Evolutionary conservation across 192 early-diverging fungal species (phyloP).

Genomic region (Phycomyces blakesleeanus): DNA sequence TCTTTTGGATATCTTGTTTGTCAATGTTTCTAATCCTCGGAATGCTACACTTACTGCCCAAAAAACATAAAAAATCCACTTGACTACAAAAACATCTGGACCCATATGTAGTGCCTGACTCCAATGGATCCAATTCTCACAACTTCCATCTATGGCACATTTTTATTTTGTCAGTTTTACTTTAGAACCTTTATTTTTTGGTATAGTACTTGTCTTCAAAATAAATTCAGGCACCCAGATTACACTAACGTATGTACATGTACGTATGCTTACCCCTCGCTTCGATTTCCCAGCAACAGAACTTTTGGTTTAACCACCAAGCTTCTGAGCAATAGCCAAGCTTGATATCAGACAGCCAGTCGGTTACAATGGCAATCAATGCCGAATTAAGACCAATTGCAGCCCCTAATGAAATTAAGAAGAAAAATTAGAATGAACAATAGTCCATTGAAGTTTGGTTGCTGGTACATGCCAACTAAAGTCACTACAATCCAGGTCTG

Average conservation of each 20-base stretch:
- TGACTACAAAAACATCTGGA: constrained; percentile 52
- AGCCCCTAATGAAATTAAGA: constrained; percentile 29
- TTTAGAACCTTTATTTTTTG: too few relatives aligned
- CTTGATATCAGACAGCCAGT: constrained; percentile 89
- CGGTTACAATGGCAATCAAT: constrained; percentile 84
- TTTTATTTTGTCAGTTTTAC: too few relatives aligned
- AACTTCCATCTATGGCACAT: constrained; percentile 49
- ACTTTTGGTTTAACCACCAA: constrained; percentile 90
- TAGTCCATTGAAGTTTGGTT: neutral
- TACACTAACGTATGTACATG: too few relatives aligned
- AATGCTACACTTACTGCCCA: constrained; percentile 49
- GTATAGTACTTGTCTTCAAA: too few relatives aligned
- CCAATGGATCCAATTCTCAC: constrained; percentile 74
- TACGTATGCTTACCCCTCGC: constrained; percentile 55
- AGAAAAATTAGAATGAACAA: neutral
- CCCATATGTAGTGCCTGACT: constrained; percentile 52
- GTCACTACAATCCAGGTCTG: constrained; percentile 86
- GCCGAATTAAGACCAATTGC: constrained; percentile 82
- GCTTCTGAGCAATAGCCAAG: constrained; percentile 75
- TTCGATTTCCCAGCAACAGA: constrained; percentile 86
- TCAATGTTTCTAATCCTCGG: neutral
- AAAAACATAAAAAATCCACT: constrained; percentile 76
- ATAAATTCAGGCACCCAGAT: too few relatives aligned
- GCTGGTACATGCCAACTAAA: constrained; percentile 57
- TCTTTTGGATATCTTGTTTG: constrained; percentile 32